Base-by-base conservation (phyloP, 208 protist genomes). In the Crithidia brevicula region DNA sequence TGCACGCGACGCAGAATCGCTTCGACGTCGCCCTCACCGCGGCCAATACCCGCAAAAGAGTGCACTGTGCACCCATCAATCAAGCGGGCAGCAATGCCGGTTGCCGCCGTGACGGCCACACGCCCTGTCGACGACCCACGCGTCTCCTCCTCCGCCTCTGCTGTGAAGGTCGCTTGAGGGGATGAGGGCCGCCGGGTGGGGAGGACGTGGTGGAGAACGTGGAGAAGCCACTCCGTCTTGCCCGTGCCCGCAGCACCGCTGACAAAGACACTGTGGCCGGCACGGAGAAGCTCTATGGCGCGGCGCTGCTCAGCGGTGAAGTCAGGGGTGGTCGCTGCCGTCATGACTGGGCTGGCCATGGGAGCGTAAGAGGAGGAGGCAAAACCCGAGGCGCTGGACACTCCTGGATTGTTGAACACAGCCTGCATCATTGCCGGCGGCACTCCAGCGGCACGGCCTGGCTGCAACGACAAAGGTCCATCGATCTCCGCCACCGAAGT, bases 211-310 rank as follows among this genome's bases (percentile, higher is more conserved):
- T 66, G 30, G 11, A 92, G n/a, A 5, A 94, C 34, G 51, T 85
- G 65, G 22, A 63, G 62, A 27, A 95, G 69, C 84, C 83, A 92
- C 53, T 75, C 72, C 34, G 88, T 87, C 73, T 97, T 97, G 20
- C 92, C 92, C 1, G 92, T 95, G 5, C 92, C 92, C 3, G 88
- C 87, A 16, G 77, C 69, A 10, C 92, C 92, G 18, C 82, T 94
- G 16, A 95, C 33, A 60, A 97, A 92, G 10, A 95, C 72, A 68
- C 85, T 93, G 42, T 64, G 36, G 1, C 92, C 89, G 0, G 15
- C 27, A n/a, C 61, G 59, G 18, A 92, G 30, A 20, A 85, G 66
- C 38, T 80, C 61, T 15, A 81, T 42, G 8, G 86, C 87, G 43
- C 50, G 65, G 27, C 66, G 62, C 64, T 91, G 84, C 50, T 93